Base-by-base conservation (phyloP, 768 basidiomycete genomes). In the Amanita pseudoporphyria region DNA sequence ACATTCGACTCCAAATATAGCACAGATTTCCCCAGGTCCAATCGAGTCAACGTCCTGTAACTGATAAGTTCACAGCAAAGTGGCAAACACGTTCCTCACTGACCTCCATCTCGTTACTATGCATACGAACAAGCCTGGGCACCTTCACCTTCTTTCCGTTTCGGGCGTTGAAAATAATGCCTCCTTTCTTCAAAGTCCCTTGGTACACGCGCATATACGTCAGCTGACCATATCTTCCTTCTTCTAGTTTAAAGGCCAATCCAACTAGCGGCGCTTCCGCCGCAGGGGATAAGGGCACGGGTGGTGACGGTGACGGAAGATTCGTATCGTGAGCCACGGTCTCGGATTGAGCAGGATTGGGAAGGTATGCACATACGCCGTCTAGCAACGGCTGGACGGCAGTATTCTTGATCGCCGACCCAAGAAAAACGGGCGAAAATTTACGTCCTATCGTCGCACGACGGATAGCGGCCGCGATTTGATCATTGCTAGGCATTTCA, bases 151-250 rank as follows among this genome's bases (percentile, higher is more conserved):
- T 91, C 77, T 97, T 99, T 39, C 94, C 95, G 18, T 93, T 92
- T 35, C 94, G 75, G 7, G 87, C 91, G 60, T 98, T 96, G 68
- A 75, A 92, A 57, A 99, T 92, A 52, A 82, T 74, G 54, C 75
- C 78, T 2, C 88, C 81, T 67, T 88, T 87, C 70, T 84, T 92
- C 64, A 99, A 65, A 33, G 80, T 88, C 26, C 96, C 96, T 64
- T 98, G 96, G 60, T 99, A 99, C 49, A 99, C 88, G 16, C 96
- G 75, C 82, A 99, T 93, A 65, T 99, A 99, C 0, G 96, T 99
- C 61, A 99, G 69, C 66, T 99, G 96, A 9, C 96, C 96, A 61
- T 89, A 99, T 19, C 89, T 77, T 3, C 95, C 94, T 70, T 99
- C 96, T 65, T 99, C 96, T 39, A 99, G 73, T 71, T 99, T 99